These are phyloP conservation scores for Lotus japonicus DNA, from an alignment of 306 rosid species.

Conservation along the genomic window DNA sequence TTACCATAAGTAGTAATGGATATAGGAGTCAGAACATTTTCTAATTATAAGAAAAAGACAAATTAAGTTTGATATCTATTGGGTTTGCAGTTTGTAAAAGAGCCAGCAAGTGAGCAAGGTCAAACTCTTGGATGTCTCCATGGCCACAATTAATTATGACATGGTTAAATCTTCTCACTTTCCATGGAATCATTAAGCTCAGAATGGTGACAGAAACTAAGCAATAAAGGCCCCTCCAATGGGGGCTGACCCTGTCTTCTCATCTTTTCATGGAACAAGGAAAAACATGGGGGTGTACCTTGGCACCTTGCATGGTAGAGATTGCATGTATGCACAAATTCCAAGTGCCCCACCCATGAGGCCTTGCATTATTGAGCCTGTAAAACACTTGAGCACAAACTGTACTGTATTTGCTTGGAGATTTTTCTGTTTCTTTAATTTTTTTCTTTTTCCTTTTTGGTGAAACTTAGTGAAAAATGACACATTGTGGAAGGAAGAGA, in stretches of 20 bases:
- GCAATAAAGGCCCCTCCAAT: constrained; percentile 20
- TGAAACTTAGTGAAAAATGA: not conserved
- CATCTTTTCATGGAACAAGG: constrained; percentile 24
- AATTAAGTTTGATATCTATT: constrained; percentile 4
- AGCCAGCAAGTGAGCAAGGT: not conserved
- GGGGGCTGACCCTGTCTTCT: constrained; percentile 13
- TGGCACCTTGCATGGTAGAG: constrained; percentile 16
- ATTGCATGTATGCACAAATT: constrained; percentile 29
- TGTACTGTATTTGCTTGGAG: not conserved
- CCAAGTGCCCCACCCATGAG: constrained; percentile 25
- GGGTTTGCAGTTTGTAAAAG: not conserved
- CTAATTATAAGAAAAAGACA: not conserved
- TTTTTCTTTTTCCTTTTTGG: not conserved
- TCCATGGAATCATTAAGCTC: constrained; percentile 17
- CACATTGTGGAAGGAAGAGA: too few relatives aligned
- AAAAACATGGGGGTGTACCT: constrained; percentile 27
- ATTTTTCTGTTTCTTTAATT: not conserved
- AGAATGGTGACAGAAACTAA: constrained; percentile 19
- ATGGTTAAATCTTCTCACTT: constrained; percentile 7
- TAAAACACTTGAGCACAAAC: not conserved
- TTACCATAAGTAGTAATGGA: not conserved
- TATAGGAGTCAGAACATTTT: constrained; percentile 6
- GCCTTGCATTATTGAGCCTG: constrained; percentile 20
- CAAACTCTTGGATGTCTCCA: not conserved
- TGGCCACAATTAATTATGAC: constrained; percentile 9